Conservation (phyloP, 345 rosid genomes). For the Noccaea bulbosa region DNA sequence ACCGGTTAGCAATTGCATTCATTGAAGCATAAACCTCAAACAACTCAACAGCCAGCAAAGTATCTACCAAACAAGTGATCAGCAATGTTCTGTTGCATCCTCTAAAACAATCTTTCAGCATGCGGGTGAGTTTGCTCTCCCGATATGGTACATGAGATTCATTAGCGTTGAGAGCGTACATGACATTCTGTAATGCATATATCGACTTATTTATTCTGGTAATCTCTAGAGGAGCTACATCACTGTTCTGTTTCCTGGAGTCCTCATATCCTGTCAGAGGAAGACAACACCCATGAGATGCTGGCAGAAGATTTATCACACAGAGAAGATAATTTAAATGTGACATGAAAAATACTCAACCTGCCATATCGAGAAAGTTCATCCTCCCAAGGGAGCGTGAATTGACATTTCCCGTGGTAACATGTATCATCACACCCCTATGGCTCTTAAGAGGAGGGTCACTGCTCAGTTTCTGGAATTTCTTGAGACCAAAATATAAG, state of each 20-base stretch:
- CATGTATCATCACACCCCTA: constrained; percentile 62
- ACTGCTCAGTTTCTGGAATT: constrained; percentile 40
- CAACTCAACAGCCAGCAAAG: background rate
- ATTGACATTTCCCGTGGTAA: constrained; percentile 30
- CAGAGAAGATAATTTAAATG: constrained; percentile 1
- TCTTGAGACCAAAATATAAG: constrained; percentile 43
- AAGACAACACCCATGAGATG: constrained; percentile 11
- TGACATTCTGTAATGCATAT: constrained; percentile 70
- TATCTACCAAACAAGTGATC: constrained; percentile 70
- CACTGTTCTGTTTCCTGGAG: constrained; percentile 52
- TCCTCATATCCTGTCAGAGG: constrained; percentile 67
- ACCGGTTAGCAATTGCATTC: constrained; percentile 20
- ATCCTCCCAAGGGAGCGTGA: constrained; percentile 55
- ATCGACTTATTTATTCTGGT: constrained; percentile 63
- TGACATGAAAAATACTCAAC: constrained; percentile 37
- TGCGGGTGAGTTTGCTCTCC: constrained; percentile 72
- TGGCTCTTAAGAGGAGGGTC: constrained; percentile 52
- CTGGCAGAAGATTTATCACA: constrained; percentile 1
- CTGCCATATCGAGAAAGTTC: constrained; percentile 79
- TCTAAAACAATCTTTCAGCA: constrained; percentile 73
- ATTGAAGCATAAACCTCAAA: constrained; percentile 4
- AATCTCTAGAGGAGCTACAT: constrained; percentile 49
- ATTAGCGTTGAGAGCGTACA: constrained; percentile 64
- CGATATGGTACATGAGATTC: constrained; percentile 74
- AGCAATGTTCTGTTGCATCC: constrained; percentile 55